Conservation (phyloP, 768 basidiomycete species). For the Pisolithus albus region DNA sequence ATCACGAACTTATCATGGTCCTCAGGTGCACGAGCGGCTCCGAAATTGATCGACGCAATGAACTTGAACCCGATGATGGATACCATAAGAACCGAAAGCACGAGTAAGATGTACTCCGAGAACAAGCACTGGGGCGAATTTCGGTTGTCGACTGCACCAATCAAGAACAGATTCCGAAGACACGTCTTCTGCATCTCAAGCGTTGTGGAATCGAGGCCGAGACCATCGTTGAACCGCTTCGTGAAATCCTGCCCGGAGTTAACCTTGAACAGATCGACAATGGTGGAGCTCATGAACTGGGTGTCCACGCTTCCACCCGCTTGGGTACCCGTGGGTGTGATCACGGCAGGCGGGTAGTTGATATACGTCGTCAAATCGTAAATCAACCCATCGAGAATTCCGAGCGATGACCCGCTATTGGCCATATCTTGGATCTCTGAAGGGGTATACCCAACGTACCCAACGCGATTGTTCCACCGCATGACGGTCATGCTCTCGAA, state of each 20-base stretch:
- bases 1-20: conserved; percentile 97
- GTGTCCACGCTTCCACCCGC: conserved; percentile 37
- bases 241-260: conserved; percentile 77
- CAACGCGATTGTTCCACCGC: conserved; percentile 83
- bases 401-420: conserved; percentile 54
- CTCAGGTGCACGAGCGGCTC: conserved; percentile 73
- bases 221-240: conserved; percentile 50
- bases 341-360: conserved; percentile 53
- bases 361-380: conserved; percentile 87
- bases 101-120: conserved; percentile 85
- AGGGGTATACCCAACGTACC: conserved; percentile 81
- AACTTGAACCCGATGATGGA: conserved; percentile 95
- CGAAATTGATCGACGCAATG: conserved; percentile 83
- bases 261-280: conserved; percentile 72
- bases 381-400: conserved; percentile 79
- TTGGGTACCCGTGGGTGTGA: conserved; percentile 42
- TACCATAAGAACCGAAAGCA: conserved; percentile 87
- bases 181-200: conserved; percentile 77
- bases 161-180: conserved; percentile 85
- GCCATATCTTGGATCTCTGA: conserved; percentile 71
- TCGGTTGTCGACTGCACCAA: conserved; percentile 89
- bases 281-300: conserved; percentile 64
- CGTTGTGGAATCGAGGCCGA: conserved; percentile 53
- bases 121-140: conserved; percentile 90
- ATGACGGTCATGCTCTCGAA: conserved; percentile 89